Evolutionary conservation across 2,329 filamentous ascomycete genomes (phyloP), one percentile per base, ranked within the genome.

Genomic region (Monilinia aucupariae): DNA sequence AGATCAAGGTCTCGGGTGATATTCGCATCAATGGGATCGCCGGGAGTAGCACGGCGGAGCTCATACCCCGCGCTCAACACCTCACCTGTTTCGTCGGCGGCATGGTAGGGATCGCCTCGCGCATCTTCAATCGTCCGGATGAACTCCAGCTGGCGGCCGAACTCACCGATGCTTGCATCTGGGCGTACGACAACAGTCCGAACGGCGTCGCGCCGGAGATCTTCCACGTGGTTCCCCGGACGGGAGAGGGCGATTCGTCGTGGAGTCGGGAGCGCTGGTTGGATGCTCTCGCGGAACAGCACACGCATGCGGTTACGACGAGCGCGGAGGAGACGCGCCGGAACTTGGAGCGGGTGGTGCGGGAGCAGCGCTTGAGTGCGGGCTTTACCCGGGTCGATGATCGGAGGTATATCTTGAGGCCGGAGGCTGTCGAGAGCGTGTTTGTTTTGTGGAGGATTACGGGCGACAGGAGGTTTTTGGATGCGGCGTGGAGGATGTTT

Each of bases 31-130:
- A 48, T 10, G 56, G 56, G 3, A 30, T 25, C 2, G 53, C 74
- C 78, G 20, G 81, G 87, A 64, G 61, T 4, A 43, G 54, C 25
- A 10, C 47, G 64, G 87, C 90, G 8, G 47, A 59, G 5, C 64
- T 69, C 20, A 70, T 65, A 73, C 65, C 71, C 47, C 78, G 70
- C 17, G 75, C 80, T 4, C 83, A 90, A 68, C 89, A 92, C 74
- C 78, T 92, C 1, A 82, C 83, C 1, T 92, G 89, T 74, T 92
- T 90, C 71, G 79, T 83, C 3, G 89, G 89, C 4, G 89, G 88
- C 17, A 86, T 89, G 78, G 85, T 89, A 51, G 88, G 80, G 0
- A 81, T 92, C 49, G 86, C 83, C 1, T 86, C 87, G 1, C 84
- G 81, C 65, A 77, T 91, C 37, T 83, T 89, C 67, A 70, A 78